Evolutionary conservation across 148 eudicot species (phyloP), one percentile per base, ranked within the genome.

Genomic region (Oxyria digyna): DNA sequence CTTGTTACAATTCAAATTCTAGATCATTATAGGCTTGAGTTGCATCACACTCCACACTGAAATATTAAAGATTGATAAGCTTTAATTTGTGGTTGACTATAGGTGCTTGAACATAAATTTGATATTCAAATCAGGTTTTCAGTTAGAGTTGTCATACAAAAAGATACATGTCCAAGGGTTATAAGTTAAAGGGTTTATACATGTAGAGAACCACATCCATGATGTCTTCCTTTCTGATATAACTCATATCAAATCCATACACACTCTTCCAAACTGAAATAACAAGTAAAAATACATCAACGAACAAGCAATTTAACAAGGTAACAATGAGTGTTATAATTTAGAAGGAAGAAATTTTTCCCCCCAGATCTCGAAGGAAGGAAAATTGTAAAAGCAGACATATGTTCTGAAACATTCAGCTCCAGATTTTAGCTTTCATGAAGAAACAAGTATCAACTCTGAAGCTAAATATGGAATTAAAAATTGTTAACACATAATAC

Each of bases 231-330:
- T 88, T 88, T 77, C 83, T 81, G 59, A 95, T 91, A 80, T 96
- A 91, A 85, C 93, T 95, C 99, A 95, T 91, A 82, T 95, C 80
- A 63, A 95, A 95, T 65, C 97, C 99, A 67, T 95, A 95, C 10
- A 95, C 99, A 81, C 84, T 78, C 50, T 91, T 84, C 99, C 97
- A 95, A 78, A 85, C 99, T 95, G 86, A 55, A 14, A 45, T 71
- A 54, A 77, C 5, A n/a, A 43, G 46, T 20, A 38, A 67, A n/a
- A 49, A 43, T 49, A 18, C 45, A 32, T 42, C 12, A 63, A 45
- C 31, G 11, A 54, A 57, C 1, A 26, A 20, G 27, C 31, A 52
- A 52, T 15, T 52, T 24, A 24, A 21, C 31, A 24, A 52, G 14
- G 6, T 21, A 21, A 21, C 27, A 35, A 48, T 20, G 48, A 8